Base-by-base conservation (phyloP, 2,329 filamentous ascomycete genomes). In the Magnaporthiopsis rhizophila region DNA sequence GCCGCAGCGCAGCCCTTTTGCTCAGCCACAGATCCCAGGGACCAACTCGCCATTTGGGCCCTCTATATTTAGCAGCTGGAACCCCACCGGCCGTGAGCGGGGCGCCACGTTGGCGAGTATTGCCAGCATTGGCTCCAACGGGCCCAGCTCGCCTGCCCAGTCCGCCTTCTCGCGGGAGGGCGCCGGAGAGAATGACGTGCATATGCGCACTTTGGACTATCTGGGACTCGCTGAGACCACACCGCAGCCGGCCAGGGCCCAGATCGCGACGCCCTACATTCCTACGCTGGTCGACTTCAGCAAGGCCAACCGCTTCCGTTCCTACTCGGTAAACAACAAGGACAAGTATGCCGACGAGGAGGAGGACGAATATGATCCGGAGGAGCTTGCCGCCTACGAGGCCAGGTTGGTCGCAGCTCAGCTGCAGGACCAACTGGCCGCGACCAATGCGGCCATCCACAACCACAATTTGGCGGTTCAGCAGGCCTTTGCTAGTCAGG, bases 261-360 rank as follows among this genome's bases (percentile, higher is more conserved):
- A 88, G 67, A 80, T 96, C 67, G 87, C 87, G 58, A 88, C 90
- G 11, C 88, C 90, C 2, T 89, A 92, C 68, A 81, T 94, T 45
- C 88, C 89, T 59, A 90, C 90, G 71, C 80, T 94, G 66, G 87
- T 88, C 67, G 89, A 91, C 73, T 84, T 91, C 69, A 89, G 88
- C 68, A 90, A 86, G 73, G 83, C 89, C 59, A 98, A 90, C 74
- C 87, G 95, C 63, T 96, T 98, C 81, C 88, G 95, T 60, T 99
- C 95, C 1, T 98, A 97, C 76, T 99, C 95, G 0, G 95, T 99
- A 68, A 99, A 99, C 76, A 96, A 96, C 64, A 97, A 96, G 77
- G 94, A 98, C 74, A 96, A 95, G 75, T 98, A 98, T 71, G 93
- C 90, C 2, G 92, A 96, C 70, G 89, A 92, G 60, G 93, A 96